Evolutionary conservation across 306 rosid species (phyloP), one percentile per base, ranked within the genome.

Genomic region (Cucumis hystrix): DNA sequence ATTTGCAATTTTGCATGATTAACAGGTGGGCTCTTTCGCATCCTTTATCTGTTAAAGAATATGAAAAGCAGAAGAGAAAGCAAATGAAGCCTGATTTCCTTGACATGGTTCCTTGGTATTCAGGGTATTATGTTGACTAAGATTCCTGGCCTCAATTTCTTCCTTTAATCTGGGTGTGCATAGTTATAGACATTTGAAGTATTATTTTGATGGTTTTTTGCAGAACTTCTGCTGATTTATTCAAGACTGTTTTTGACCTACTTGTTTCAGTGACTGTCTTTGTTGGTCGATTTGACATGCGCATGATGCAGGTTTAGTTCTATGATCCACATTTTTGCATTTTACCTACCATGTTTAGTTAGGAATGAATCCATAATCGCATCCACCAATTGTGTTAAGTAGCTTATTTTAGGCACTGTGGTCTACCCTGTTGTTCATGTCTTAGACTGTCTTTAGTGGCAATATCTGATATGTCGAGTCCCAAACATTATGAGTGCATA

Each of bases 61-160:
- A 78, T 82, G 93, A 88, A 81, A 87, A 88, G 87, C 17, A 87
- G 64, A 95, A 95, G 91, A 88, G 84, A 87, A 92, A 89, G 90
- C 97, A 92, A 83, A 78, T 95, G 97, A 92, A 85, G 83, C 99
- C 99, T 77, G 90, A 86, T 69, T 95, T 92, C 86, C 79, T 95
- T 80, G 99, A 95, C 75, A 95, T 95, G 97, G 99, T 95, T 88
- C 99, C 97, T 80, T 95, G 99, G 97, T 95, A 92, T 89, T 95
- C 99, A 21, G 97, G 99, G 97, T 91, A 90, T 78, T 65, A 45
- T 73, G 75, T 28, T 72, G 51, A 25, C 41, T 65, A 57, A 59
- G 52, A 69, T 52, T 28, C 39, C 73, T 81, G 17, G 33, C 66
- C 45, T 76, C 30, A 17, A 60, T 64, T 16, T 83, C 74, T 75